These are phyloP conservation scores for Phytophthora pisi DNA, from an alignment of 352 stramenopile genomes.

Conservation along the genomic window DNA sequence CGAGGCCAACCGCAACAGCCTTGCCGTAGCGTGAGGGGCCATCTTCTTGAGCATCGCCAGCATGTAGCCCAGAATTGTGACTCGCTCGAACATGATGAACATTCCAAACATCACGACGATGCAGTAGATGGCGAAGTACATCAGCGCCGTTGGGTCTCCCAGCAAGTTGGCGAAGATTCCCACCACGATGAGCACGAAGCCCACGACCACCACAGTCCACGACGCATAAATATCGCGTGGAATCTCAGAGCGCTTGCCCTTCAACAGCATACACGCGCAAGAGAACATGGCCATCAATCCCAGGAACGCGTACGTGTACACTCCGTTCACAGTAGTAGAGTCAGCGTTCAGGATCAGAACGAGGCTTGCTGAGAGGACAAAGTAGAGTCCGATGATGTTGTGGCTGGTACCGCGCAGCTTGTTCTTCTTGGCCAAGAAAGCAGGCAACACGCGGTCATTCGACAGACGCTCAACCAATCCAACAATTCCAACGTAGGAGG, in stretches of 20 bases:
- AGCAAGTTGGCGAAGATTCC: conserved; percentile 80
- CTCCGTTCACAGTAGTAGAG: conserved; percentile 64
- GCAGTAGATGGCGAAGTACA: conserved; percentile 89
- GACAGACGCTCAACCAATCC: conserved; percentile 74
- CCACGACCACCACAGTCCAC: conserved; percentile 46
- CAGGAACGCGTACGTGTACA: conserved; percentile 89
- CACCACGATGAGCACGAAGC: conserved; percentile 52
- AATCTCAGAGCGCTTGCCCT: conserved; percentile 81
- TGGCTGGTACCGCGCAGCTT: conserved; percentile 65
- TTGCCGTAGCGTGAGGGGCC: background rate
- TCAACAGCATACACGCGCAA: conserved; percentile 82
- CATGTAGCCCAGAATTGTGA: conserved; percentile 47
- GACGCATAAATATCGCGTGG: conserved; percentile 64
- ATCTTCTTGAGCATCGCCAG: background rate
- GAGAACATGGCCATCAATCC: conserved; percentile 85
- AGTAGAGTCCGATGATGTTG: conserved; percentile 77
- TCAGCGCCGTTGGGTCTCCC: conserved; percentile 77
- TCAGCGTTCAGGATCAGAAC: conserved; percentile 74
- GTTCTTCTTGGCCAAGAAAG: conserved; percentile 57
- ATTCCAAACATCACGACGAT: conserved; percentile 71
- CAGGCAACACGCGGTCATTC: conserved; percentile 62
- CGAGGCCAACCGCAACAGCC: background rate
- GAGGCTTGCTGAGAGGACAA: conserved; percentile 59
- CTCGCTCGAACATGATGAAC: conserved; percentile 87
- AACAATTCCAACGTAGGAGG: conserved; percentile 80